Conservation (phyloP, 1,284 basidiomycete species). For the Ustilago esculenta region DNA sequence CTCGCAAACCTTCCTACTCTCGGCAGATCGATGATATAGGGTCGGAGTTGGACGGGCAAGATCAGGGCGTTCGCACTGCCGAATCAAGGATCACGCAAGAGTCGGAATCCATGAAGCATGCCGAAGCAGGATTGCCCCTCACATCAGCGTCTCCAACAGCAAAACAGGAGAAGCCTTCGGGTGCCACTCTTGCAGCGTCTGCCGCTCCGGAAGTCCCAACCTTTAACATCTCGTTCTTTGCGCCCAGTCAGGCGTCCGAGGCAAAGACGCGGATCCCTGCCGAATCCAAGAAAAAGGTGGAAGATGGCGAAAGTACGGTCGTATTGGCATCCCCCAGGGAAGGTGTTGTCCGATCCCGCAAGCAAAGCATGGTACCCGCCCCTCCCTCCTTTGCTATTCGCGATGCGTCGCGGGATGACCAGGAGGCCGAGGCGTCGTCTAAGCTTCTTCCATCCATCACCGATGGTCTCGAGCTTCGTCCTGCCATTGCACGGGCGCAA, state of each 20-base stretch:
- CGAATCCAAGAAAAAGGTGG: neutral
- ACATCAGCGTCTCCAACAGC: neutral
- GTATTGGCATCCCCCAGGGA: neutral
- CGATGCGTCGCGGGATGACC: neutral
- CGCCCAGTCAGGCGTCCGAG: conserved; percentile 5
- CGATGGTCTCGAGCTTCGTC: conserved; percentile 5
- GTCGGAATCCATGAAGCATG: neutral
- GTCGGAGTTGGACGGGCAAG: conserved; percentile 1
- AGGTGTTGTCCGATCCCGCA: conserved; percentile 10
- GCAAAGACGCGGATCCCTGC: neutral
- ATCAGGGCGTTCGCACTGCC: neutral
- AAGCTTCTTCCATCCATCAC: conserved; percentile 7
- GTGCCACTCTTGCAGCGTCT: neutral
- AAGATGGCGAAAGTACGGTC: neutral
- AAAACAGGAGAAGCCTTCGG: neutral
- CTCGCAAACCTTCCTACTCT: conserved; percentile 3
- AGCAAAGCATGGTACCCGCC: conserved; percentile 32
- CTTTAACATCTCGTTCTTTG: conserved; percentile 34
- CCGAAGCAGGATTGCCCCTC: neutral
- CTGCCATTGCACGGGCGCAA: conserved; percentile 3
- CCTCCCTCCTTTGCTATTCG: conserved; percentile 43
- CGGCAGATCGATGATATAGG: neutral
- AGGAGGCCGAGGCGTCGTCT: neutral
- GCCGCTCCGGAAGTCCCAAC: conserved; percentile 15
- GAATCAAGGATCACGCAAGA: neutral